Percentiles rank a stretch among this genome's conserved stretches.
Evolutionary conservation across 1,284 basidiomycete genomes (phyloP).

Genomic region (Fomitopsis palustris): DNA sequence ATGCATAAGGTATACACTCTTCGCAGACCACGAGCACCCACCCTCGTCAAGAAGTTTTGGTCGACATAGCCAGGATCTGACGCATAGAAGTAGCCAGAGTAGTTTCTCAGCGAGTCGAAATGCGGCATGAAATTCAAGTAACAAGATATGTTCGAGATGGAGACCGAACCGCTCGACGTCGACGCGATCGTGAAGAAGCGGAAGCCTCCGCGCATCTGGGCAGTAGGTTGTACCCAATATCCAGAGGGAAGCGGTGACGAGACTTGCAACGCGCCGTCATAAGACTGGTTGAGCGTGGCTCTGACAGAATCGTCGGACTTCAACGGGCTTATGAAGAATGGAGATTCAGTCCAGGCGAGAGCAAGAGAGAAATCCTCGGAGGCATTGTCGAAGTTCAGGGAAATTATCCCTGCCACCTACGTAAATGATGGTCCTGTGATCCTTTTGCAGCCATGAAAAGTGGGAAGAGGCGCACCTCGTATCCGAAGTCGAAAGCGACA

Average conservation of each 20-base stretch:
- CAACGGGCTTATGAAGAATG: slow-evolving; percentile 41
- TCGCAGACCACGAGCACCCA: slow-evolving; percentile 16
- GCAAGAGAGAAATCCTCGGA: slow-evolving; percentile 33
- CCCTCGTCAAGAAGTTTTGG: slow-evolving; percentile 48
- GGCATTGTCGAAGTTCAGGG: slow-evolving; percentile 33
- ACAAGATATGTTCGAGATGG: slow-evolving; percentile 30
- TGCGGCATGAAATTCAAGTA: slow-evolving; percentile 56
- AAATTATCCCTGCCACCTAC: slow-evolving; percentile 43
- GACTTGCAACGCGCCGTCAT: slow-evolving; percentile 44
- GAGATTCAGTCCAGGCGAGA: slow-evolving; percentile 47
- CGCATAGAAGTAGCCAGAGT: slow-evolving; percentile 55
- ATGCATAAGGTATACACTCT: background rate
- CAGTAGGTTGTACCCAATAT: slow-evolving; percentile 46
- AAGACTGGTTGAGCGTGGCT: slow-evolving; percentile 31
- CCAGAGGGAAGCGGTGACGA: slow-evolving; percentile 34
- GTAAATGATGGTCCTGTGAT: background rate
- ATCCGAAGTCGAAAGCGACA: slow-evolving; percentile 43
- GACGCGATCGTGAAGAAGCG: slow-evolving; percentile 51
- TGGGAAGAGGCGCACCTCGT: slow-evolving; percentile 32
- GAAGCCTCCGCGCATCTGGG: slow-evolving; percentile 48
- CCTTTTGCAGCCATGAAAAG: background rate
- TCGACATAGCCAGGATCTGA: slow-evolving; percentile 43
- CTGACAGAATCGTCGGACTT: slow-evolving; percentile 42
- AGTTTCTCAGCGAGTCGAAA: slow-evolving; percentile 45
- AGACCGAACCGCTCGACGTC: slow-evolving; percentile 30